Base-by-base conservation (phyloP, 306 rosid genomes). In the Vachellia collinsii region DNA sequence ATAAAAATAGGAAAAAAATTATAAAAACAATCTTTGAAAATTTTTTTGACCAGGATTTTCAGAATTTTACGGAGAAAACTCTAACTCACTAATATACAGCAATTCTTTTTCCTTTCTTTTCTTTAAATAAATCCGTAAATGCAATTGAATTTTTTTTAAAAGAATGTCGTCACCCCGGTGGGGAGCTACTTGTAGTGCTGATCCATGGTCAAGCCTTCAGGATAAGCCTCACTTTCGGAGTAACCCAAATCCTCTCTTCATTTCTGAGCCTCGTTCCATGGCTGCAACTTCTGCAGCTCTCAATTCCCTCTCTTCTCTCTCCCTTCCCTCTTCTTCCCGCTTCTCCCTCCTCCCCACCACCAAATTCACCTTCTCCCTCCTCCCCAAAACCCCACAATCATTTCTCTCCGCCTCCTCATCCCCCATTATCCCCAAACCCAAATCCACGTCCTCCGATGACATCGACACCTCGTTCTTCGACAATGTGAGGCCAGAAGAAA, bases 381-480 rank as follows among this genome's bases (percentile, higher is more conserved):
- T 38, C 80, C 1, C 76, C 76, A 72, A 50, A 47, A 50, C 84
- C 75, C 69, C 77, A 54, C 63, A 47, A 16, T 76, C 65, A 43
- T 79, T 81, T 10, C 69, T 77, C 51, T 70, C 86, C 1, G 34
- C 77, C 50, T 69, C 77, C 71, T 72, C 82, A 5, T 79, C 46
- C 62, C 71, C 79, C 79, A 48, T 70, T 68, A n/a, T 67, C 58
- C 12, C 66, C 85, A 72, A 76, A 43, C 36, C 87, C 82, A 91
- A 75, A 50, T 9, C 94, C 82, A 90, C 75, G 51, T 7, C 96
- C 75, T 61, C 91, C 41, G 94, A 90, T 51, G 94, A 88, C 68
- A 71, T 85, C n/a, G 96, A 94, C 70, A 87, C 94, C 25, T n/a
- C 85, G 68, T 89, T 91, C 92, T 88, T 92, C 87, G 94, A 88